Evolutionary conservation across 352 stramenopile species (phyloP).

Genomic region (Globisporangium abappressorium): DNA sequence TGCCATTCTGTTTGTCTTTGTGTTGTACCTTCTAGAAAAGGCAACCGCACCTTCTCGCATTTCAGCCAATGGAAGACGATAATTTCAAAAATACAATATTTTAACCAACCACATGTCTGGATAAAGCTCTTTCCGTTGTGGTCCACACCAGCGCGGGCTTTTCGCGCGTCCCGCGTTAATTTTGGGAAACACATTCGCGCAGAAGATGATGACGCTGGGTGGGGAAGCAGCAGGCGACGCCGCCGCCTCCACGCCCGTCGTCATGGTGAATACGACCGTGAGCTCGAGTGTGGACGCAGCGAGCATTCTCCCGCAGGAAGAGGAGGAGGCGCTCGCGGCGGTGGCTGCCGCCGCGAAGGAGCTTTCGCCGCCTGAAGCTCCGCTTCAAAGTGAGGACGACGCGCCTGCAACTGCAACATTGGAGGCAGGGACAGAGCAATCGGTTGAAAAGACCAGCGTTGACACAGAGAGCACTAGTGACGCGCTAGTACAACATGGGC

Average conservation of each 20-base stretch:
- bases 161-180: constrained; percentile 4
- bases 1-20: neutral
- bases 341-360: neutral
- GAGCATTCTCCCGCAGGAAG: neutral
- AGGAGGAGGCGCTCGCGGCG: neutral
- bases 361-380: neutral
- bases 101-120: neutral
- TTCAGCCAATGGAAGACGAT: neutral
- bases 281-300: neutral
- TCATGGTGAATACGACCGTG: neutral
- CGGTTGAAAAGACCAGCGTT: neutral
- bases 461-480: neutral
- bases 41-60: neutral
- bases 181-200: constrained; percentile 1
- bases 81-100: neutral
- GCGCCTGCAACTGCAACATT: neutral
- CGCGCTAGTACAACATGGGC: neutral
- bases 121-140: neutral
- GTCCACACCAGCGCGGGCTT: constrained; percentile 11
- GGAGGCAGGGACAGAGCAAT: neutral
- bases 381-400: neutral
- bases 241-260: neutral
- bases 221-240: neutral
- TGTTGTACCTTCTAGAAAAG: constrained; percentile 3
- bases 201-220: constrained; percentile 3